Evolutionary conservation across 192 early-diverging fungal species (phyloP).

Genomic region (Entomortierella chlamydospora): DNA sequence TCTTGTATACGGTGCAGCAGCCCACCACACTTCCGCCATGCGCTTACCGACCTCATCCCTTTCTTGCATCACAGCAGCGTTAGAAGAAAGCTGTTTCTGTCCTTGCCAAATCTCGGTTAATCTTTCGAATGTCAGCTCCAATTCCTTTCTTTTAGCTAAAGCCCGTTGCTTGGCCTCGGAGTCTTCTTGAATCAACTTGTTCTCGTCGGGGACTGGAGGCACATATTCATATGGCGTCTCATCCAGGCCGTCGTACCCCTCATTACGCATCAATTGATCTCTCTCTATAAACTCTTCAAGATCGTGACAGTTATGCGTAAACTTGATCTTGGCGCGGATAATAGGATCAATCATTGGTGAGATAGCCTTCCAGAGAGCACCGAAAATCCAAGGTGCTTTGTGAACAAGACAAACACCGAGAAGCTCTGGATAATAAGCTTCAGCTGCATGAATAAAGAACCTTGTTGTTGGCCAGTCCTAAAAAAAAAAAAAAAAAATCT

Average conservation of each 20-base stretch:
- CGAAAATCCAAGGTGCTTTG: slow-evolving; percentile 90
- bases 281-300: slow-evolving; percentile 68
- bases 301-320: slow-evolving; percentile 69
- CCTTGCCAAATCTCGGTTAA: slow-evolving; percentile 52
- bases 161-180: slow-evolving; percentile 37
- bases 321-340: slow-evolving; percentile 86
- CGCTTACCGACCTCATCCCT: slow-evolving; percentile 32
- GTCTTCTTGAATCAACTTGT: slow-evolving; percentile 13
- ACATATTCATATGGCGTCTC: slow-evolving; percentile 24
- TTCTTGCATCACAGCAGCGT: slow-evolving; percentile 44
- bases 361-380: slow-evolving; percentile 79
- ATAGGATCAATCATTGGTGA: slow-evolving; percentile 88
- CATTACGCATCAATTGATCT: slow-evolving; percentile 38
- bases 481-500: background rate
- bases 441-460: slow-evolving; percentile 79
- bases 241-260: slow-evolving; percentile 34
- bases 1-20: slow-evolving; percentile 25
- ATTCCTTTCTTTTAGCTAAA: slow-evolving; percentile 20
- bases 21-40: slow-evolving; percentile 48
- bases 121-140: slow-evolving; percentile 51
- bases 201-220: slow-evolving; percentile 13
- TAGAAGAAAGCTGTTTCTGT: slow-evolving; percentile 46
- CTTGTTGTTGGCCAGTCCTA: slow-evolving; percentile 79
- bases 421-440: slow-evolving; percentile 89
- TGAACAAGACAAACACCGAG: slow-evolving; percentile 83